These are phyloP conservation scores for Pugionium dolabratum DNA, from an alignment of 345 rosid genomes.

Conservation along the genomic window DNA sequence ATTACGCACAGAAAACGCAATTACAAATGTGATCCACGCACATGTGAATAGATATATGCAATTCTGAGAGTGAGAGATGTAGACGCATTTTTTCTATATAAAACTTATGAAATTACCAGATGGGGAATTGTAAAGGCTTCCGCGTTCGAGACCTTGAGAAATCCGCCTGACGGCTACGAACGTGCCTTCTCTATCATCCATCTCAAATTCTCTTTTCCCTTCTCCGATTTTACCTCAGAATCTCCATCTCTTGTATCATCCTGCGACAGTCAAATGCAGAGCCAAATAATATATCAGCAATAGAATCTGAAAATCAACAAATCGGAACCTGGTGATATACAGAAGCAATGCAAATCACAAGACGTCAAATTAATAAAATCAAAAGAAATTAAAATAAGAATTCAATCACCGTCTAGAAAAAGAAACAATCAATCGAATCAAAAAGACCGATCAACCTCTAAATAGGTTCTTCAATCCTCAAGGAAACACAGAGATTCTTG, in stretches of 20 bases:
- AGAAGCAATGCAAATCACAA: conserved; percentile 22
- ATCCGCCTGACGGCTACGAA: conserved; percentile 99
- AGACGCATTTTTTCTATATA: neutral
- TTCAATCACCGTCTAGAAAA: conserved; percentile 22
- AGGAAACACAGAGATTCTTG: conserved; percentile 32
- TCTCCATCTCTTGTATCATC: conserved; percentile 30
- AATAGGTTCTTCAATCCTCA: conserved; percentile 23
- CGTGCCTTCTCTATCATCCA: conserved; percentile 97
- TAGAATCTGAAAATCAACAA: conserved; percentile 18
- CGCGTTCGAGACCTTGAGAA: conserved; percentile 87
- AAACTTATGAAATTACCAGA: conserved; percentile 57
- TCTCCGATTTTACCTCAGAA: conserved; percentile 25
- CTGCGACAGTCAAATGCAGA: conserved; percentile 28
- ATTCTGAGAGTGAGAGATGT: neutral
- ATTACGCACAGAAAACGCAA: neutral
- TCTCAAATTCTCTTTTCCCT: conserved; percentile 35
- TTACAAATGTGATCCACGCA: no score
- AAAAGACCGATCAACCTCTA: conserved; percentile 37
- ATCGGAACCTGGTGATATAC: conserved; percentile 18
- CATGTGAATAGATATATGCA: no score
- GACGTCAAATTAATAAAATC: neutral
- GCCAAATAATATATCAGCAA: conserved; percentile 34
- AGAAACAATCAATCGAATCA: conserved; percentile 20
- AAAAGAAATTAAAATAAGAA: conserved; percentile 9
- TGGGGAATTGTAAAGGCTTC: conserved; percentile 75